phyloP scores from a whole-genome alignment of 2,329 filamentous ascomycete genomes.

The Orbilia ellipsospora region DNA sequence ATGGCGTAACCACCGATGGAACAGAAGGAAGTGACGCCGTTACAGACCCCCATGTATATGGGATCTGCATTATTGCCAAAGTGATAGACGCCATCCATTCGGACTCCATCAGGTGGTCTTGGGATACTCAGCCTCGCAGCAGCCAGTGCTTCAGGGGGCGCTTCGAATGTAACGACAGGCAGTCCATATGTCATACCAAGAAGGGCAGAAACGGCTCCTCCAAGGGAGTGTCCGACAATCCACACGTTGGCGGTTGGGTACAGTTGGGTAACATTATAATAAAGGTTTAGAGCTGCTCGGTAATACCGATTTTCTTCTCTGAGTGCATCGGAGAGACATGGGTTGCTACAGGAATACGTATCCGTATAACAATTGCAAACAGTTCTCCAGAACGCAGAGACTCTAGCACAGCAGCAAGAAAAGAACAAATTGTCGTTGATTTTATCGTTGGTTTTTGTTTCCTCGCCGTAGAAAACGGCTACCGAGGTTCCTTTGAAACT shows the following conservation, averaged over 20 bases:
- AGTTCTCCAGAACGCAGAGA: conserved; percentile 73
- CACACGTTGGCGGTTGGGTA: conserved; percentile 84
- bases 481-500: conserved; percentile 90
- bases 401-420: conserved; percentile 89
- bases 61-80: conserved; percentile 97
- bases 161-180: conserved; percentile 91
- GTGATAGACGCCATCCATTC: conserved; percentile 82
- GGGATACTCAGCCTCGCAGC: conserved; percentile 86
- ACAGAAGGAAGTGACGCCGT: conserved; percentile 86
- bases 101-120: conserved; percentile 74
- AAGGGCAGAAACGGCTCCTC: conserved; percentile 87
- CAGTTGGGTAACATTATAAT: conserved; percentile 87
- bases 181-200: conserved; percentile 90
- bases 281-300: conserved; percentile 85
- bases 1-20: conserved; percentile 93
- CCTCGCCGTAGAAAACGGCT: conserved; percentile 94
- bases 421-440: conserved; percentile 98
- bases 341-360: conserved; percentile 91
- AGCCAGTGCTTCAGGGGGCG: conserved; percentile 88
- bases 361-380: conserved; percentile 92
- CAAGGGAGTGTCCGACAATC: conserved; percentile 91
- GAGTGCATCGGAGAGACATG: conserved; percentile 81
- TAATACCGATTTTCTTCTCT: conserved; percentile 90
- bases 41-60: conserved; percentile 92
- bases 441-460: conserved; percentile 97